Evolutionary conservation across 805 yeast species (phyloP).

Genomic region (Starmerella gropengiesseri): DNA sequence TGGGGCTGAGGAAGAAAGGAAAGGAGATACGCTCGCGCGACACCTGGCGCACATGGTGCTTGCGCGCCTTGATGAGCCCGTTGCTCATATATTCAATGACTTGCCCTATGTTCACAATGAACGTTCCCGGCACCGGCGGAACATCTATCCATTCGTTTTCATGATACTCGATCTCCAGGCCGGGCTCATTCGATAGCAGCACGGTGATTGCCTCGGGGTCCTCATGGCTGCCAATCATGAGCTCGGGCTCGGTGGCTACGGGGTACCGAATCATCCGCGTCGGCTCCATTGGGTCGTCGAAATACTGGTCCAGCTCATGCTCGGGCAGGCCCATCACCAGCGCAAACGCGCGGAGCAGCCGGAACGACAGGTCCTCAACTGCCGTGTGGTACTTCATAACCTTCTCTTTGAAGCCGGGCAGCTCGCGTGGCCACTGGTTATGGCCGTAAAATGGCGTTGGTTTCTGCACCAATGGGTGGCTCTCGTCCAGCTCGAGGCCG

Average conservation of each 20-base stretch:
- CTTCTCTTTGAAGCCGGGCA: conserved; percentile 37
- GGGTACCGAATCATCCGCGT: conserved; percentile 53
- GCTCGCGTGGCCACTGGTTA: conserved; percentile 41
- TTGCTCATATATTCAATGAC: conserved; percentile 49
- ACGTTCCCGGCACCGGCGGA: conserved; percentile 37
- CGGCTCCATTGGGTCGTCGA: conserved; percentile 18
- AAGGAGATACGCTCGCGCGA: conserved; percentile 27
- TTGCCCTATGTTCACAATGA: conserved; percentile 53
- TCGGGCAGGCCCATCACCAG: conserved; percentile 44
- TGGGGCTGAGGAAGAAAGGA: conserved; percentile 8
- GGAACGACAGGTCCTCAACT: conserved; percentile 37
- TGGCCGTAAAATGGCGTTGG: conserved; percentile 40
- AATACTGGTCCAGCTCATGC: conserved; percentile 39
- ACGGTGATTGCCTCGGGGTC: conserved; percentile 37
- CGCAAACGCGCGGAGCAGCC: conserved; percentile 39
- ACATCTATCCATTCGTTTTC: conserved; percentile 49
- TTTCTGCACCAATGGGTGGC: conserved; percentile 33
- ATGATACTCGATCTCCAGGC: conserved; percentile 46
- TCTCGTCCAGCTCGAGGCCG: conserved; percentile 28
- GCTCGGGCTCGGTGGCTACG: conserved; percentile 5
- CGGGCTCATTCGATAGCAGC: conserved; percentile 43
- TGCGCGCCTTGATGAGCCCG: conserved; percentile 50
- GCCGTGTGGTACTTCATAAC: conserved; percentile 36
- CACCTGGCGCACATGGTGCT: conserved; percentile 47
- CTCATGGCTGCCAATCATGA: conserved; percentile 54